These are phyloP conservation scores for Fusarium virguliforme DNA, from an alignment of 2,329 filamentous ascomycete genomes.

Conservation along the genomic window DNA sequence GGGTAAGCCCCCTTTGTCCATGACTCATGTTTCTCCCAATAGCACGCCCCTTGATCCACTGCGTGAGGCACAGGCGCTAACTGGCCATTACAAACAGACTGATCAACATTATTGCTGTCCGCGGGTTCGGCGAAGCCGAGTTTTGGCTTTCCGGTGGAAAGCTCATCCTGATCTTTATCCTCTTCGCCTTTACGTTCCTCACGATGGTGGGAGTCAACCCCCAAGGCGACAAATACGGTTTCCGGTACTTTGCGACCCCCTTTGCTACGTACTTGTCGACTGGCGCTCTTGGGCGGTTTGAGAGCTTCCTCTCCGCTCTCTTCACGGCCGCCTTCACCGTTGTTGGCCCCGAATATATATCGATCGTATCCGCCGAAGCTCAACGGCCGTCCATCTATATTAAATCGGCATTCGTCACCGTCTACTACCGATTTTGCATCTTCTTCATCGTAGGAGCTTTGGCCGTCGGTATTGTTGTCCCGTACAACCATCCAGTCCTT, in stretches of 20 bases:
- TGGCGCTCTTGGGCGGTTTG: constrained; percentile 74
- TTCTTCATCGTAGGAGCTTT: constrained; percentile 79
- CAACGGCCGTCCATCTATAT: constrained; percentile 71
- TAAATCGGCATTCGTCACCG: constrained; percentile 64
- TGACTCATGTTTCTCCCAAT: not conserved
- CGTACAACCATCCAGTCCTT: constrained; percentile 72
- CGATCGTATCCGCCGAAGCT: constrained; percentile 76
- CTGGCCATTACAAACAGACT: constrained; percentile 24
- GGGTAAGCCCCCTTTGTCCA: constrained; percentile 23
- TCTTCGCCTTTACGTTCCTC: constrained; percentile 72
- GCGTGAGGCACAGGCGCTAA: not conserved
- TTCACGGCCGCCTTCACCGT: constrained; percentile 73
- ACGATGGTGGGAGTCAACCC: constrained; percentile 74
- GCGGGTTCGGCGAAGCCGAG: constrained; percentile 60
- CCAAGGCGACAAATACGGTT: not conserved
- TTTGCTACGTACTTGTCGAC: constrained; percentile 68
- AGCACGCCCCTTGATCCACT: no score
- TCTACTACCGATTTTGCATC: constrained; percentile 62
- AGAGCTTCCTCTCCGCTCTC: constrained; percentile 76
- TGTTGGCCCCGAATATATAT: constrained; percentile 74
- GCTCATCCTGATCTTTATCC: constrained; percentile 70
- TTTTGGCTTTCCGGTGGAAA: constrained; percentile 65
- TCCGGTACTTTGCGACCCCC: constrained; percentile 77
- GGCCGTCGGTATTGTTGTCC: constrained; percentile 70
- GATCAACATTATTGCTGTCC: constrained; percentile 60